A percentile compares a stretch with the other conserved stretches of the same genome.
Conservation (phyloP, 352 stramenopile genomes). For the Phytophthora crassamura region DNA sequence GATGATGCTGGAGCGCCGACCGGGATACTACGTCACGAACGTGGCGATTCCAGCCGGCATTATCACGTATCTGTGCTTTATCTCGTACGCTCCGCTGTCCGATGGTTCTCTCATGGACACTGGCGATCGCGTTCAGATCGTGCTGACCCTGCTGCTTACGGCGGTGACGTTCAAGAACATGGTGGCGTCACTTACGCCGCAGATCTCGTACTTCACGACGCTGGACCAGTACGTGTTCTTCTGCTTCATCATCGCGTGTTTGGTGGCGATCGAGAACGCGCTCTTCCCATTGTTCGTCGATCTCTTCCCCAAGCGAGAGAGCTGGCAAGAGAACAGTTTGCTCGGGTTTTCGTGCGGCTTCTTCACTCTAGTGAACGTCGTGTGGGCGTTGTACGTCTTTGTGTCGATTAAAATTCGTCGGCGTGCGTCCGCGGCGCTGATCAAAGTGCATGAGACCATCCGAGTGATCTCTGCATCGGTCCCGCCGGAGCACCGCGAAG, state of each 20-base stretch:
- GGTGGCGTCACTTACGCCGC: conserved; percentile 54
- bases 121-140: conserved; percentile 60
- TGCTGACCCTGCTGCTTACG: conserved; percentile 66
- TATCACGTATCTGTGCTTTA: conserved; percentile 67
- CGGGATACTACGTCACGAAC: conserved; percentile 66
- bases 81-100: conserved; percentile 49
- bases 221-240: conserved; percentile 74
- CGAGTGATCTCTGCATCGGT: conserved; percentile 42
- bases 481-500: conserved; percentile 34
- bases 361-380: conserved; percentile 56
- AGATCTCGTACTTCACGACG: conserved; percentile 72
- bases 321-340: conserved; percentile 41
- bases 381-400: conserved; percentile 39
- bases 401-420: conserved; percentile 40
- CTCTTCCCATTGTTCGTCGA: conserved; percentile 49
- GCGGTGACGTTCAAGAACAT: conserved; percentile 71
- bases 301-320: conserved; percentile 22
- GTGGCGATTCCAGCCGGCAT: conserved; percentile 50
- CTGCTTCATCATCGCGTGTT: conserved; percentile 62
- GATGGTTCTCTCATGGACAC: conserved; percentile 51
- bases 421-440: conserved; percentile 25
- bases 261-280: conserved; percentile 64
- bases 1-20: conserved; percentile 61
- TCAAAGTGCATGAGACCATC: conserved; percentile 51
- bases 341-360: conserved; percentile 42